Percentiles rank a stretch among this genome's conserved stretches.
Conservation (phyloP, 192 early-diverging fungal species). For the Coemansia pectinata region DNA sequence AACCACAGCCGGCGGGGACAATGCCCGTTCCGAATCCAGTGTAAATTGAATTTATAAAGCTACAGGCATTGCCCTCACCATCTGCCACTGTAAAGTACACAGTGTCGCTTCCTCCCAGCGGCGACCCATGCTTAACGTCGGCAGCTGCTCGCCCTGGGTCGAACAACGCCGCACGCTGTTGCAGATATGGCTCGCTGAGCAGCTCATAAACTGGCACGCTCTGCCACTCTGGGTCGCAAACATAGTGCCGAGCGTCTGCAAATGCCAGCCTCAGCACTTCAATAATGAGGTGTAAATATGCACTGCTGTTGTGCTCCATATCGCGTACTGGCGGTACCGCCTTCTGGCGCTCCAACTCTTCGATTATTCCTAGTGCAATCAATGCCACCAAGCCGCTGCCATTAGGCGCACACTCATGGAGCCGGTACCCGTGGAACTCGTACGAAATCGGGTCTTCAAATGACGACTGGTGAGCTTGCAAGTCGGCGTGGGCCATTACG, state of each 20-base stretch:
- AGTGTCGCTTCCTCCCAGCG: constrained; percentile 66
- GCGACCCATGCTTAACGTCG: constrained; percentile 60
- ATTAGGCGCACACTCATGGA: constrained; percentile 78
- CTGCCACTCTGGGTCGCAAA: constrained; percentile 65
- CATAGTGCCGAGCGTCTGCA: constrained; percentile 67
- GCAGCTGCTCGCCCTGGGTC: constrained; percentile 54
- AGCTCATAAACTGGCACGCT: constrained; percentile 56
- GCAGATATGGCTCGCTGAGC: constrained; percentile 59
- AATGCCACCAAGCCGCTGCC: constrained; percentile 73
- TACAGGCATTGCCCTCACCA: constrained; percentile 77
- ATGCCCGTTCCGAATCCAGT: constrained; percentile 54
- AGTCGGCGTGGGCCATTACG: constrained; percentile 66
- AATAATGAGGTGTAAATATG: constrained; percentile 68
- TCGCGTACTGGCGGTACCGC: constrained; percentile 36
- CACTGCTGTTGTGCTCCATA: constrained; percentile 59
- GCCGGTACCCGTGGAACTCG: constrained; percentile 59
- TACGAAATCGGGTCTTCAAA: constrained; percentile 62
- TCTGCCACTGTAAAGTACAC: constrained; percentile 78
- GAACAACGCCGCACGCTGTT: constrained; percentile 58
- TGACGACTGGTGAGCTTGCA: constrained; percentile 58
- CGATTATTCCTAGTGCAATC: constrained; percentile 68
- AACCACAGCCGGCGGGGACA: constrained; percentile 61
- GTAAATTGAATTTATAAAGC: constrained; percentile 69
- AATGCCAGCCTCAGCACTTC: constrained; percentile 75
- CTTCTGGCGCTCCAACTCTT: constrained; percentile 53